These are phyloP conservation scores for Lipomyces mesembrius DNA, from an alignment of 805 yeast genomes.

Conservation along the genomic window DNA sequence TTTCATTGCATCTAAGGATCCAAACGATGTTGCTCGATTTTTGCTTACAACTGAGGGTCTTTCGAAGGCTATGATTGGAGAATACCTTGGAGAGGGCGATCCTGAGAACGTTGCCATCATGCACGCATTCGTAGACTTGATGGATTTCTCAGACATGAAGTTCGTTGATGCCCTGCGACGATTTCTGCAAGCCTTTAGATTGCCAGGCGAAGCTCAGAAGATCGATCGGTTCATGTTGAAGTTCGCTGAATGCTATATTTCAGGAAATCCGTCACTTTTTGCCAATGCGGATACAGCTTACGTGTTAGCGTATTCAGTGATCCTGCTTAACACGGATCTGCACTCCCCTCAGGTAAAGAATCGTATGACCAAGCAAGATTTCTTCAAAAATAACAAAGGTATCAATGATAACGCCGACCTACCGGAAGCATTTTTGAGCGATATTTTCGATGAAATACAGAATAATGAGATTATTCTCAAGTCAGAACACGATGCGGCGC, in stretches of 20 bases:
- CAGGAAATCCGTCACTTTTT: constrained; percentile 86
- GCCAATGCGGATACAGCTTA: constrained; percentile 79
- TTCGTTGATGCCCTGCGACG: constrained; percentile 86
- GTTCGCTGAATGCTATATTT: constrained; percentile 88
- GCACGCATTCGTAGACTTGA: constrained; percentile 90
- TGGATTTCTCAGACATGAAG: constrained; percentile 70
- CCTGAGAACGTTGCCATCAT: constrained; percentile 76
- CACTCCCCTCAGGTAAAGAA: constrained; percentile 91
- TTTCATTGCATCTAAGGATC: constrained; percentile 64
- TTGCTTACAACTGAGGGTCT: constrained; percentile 70
- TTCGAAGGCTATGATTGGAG: constrained; percentile 86
- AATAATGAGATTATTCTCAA: constrained; percentile 84
- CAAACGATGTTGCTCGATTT: constrained; percentile 74
- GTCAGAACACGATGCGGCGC: constrained; percentile 92
- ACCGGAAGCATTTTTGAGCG: constrained; percentile 70
- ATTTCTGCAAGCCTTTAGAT: constrained; percentile 83
- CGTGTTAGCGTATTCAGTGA: constrained; percentile 86
- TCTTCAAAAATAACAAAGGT: constrained; percentile 83
- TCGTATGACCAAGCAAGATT: constrained; percentile 87
- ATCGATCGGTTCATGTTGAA: constrained; percentile 96
- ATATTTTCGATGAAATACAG: constrained; percentile 77
- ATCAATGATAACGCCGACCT: constrained; percentile 89
- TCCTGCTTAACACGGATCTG: constrained; percentile 90
- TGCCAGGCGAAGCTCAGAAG: constrained; percentile 98
- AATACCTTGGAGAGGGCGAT: constrained; percentile 87